phyloP scores from a whole-genome alignment of 2,329 filamentous ascomycete species.

The Exophiala spinifera region DNA sequence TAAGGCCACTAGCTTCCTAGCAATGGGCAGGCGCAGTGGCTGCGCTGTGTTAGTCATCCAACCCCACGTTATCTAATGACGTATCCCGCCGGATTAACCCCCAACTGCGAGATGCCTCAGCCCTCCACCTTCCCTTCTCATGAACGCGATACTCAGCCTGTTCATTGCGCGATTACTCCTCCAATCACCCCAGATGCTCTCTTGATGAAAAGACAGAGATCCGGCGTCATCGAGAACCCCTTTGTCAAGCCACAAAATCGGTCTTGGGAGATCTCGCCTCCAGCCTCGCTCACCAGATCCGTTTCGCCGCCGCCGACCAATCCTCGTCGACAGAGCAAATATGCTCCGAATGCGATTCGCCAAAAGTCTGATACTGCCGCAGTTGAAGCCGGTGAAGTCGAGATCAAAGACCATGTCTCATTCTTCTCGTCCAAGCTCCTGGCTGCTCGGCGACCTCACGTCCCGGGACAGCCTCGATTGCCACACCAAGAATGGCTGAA shows the following conservation, averaged over 20 bases:
- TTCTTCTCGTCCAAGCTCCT: constrained; percentile 47
- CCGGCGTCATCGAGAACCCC: constrained; percentile 8
- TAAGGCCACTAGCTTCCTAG: too few relatives aligned
- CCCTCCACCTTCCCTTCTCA: not conserved
- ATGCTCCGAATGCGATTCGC: not conserved
- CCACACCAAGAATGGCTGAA: constrained; percentile 42
- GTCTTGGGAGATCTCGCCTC: constrained; percentile 7
- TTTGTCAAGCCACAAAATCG: constrained; percentile 10
- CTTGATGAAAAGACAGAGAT: constrained; percentile 13
- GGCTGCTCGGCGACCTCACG: constrained; percentile 29
- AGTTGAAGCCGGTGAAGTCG: constrained; percentile 51
- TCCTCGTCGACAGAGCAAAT: constrained; percentile 3
- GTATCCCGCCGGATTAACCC: not conserved
- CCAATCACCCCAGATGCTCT: not conserved
- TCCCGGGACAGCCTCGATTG: constrained; percentile 34
- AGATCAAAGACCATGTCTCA: constrained; percentile 48
- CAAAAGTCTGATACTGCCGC: constrained; percentile 36
- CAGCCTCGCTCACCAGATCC: constrained; percentile 16
- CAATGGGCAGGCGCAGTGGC: too few relatives aligned
- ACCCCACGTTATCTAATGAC: not conserved
- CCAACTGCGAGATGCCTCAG: not conserved
- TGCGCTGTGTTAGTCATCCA: not conserved
- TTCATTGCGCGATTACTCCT: not conserved
- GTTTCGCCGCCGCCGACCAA: constrained; percentile 22
- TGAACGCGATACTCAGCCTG: too few relatives aligned